These are phyloP conservation scores for Fusarium chlamydosporum DNA, from an alignment of 2,329 filamentous ascomycete species.

Conservation along the genomic window DNA sequence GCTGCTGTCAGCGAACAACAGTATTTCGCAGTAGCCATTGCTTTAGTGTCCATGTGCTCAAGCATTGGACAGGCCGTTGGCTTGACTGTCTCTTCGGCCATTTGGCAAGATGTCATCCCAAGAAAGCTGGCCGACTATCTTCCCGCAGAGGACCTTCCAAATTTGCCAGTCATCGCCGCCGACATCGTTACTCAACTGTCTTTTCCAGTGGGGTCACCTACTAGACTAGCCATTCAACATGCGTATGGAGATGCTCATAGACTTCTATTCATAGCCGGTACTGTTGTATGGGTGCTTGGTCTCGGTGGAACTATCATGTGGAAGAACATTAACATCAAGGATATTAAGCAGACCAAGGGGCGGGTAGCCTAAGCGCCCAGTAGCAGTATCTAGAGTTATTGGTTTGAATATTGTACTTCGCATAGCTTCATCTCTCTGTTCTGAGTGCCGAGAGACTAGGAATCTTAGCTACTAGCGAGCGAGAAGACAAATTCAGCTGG, in stretches of 20 bases:
- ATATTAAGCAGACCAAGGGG: slow-evolving; percentile 37
- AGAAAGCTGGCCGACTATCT: slow-evolving; percentile 56
- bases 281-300: slow-evolving; percentile 21
- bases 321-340: slow-evolving; percentile 32
- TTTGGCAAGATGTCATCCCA: slow-evolving; percentile 55
- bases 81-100: slow-evolving; percentile 32
- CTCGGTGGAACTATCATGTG: slow-evolving; percentile 21
- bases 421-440: too few relatives aligned
- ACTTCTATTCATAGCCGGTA: slow-evolving; percentile 27
- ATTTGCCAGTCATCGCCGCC: slow-evolving; percentile 59
- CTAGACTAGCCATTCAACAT: slow-evolving; percentile 32
- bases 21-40: slow-evolving; percentile 34
- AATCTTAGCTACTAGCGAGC: too few relatives aligned
- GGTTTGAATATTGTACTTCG: too few relatives aligned
- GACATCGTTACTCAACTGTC: slow-evolving; percentile 24
- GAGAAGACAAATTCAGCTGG: too few relatives aligned
- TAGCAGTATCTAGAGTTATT: too few relatives aligned
- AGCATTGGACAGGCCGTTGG: slow-evolving; percentile 36
- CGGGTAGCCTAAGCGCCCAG: slow-evolving; percentile 8
- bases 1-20: slow-evolving; percentile 34
- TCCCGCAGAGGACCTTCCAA: slow-evolving; percentile 51
- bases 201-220: slow-evolving; percentile 26
- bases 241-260: slow-evolving; percentile 36
- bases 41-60: slow-evolving; percentile 27
- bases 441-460: too few relatives aligned